A percentile compares a stretch with the other conserved stretches of the same genome.
phyloP scores from a whole-genome alignment of 768 basidiomycete genomes.

The Pulveroboletus sp. region DNA sequence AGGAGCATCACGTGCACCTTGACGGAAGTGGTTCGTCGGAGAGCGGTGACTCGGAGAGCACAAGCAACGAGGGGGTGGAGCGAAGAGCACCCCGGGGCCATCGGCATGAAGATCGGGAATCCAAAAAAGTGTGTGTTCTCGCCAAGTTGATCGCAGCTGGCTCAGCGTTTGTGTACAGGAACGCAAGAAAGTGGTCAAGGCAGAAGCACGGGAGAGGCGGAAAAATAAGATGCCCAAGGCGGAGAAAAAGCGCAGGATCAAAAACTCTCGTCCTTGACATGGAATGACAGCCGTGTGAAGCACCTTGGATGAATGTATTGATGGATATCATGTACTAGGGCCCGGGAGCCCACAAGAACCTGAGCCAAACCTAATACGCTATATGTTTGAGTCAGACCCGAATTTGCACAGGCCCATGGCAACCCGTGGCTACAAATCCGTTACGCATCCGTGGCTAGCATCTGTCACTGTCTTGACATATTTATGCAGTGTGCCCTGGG shows the following conservation, averaged over 20 bases:
- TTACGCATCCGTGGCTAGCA: slow-evolving; percentile 91
- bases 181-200: slow-evolving; percentile 86
- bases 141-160: slow-evolving; percentile 5
- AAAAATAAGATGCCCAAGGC: slow-evolving; percentile 95
- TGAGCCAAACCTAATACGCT: background rate
- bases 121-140: slow-evolving; percentile 66
- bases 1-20: slow-evolving; percentile 15
- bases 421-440: slow-evolving; percentile 58
- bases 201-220: slow-evolving; percentile 82
- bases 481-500: slow-evolving; percentile 83
- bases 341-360: background rate
- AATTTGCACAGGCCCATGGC: slow-evolving; percentile 5
- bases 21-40: slow-evolving; percentile 18
- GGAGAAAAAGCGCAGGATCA: slow-evolving; percentile 87
- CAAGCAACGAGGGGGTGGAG: slow-evolving; percentile 31
- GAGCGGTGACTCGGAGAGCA: slow-evolving; percentile 25
- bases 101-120: slow-evolving; percentile 87
- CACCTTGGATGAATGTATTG: slow-evolving; percentile 3
- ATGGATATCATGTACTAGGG: background rate
- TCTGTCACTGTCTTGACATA: slow-evolving; percentile 87
- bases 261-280: slow-evolving; percentile 35
- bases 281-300: slow-evolving; percentile 15
- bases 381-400: slow-evolving; percentile 8
- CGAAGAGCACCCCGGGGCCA: slow-evolving; percentile 78
- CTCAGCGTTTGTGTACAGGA: slow-evolving; percentile 50